Conservation (phyloP, 768 basidiomycete genomes). For the Vararia minispora region DNA sequence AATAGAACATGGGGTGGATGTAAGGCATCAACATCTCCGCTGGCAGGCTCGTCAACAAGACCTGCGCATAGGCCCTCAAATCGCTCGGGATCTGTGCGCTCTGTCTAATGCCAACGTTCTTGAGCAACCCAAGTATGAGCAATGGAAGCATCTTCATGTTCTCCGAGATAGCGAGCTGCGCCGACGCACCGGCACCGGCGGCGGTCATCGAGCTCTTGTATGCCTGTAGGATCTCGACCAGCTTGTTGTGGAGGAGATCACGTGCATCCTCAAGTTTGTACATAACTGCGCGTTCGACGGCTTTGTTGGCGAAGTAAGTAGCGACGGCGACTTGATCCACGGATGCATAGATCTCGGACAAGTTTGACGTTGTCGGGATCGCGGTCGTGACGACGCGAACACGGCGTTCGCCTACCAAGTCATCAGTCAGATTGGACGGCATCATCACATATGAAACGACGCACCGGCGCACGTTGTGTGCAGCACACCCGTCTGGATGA, state of each 20-base stretch:
- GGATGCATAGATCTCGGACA: conserved; percentile 84
- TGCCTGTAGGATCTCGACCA: conserved; percentile 74
- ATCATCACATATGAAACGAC: conserved; percentile 1
- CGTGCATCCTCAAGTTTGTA: conserved; percentile 85
- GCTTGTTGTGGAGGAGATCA: conserved; percentile 71
- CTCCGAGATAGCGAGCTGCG: conserved; percentile 84
- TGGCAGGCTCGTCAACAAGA: conserved; percentile 81
- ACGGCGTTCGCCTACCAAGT: conserved; percentile 46
- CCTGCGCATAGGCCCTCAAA: conserved; percentile 90
- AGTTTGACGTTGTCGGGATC: conserved; percentile 75
- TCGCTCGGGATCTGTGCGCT: conserved; percentile 97
- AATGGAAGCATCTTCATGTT: conserved; percentile 94
- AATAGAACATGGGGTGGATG: conserved; percentile 91
- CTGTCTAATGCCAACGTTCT: conserved; percentile 94
- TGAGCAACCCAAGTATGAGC: conserved; percentile 79
- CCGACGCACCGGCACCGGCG: conserved; percentile 86
- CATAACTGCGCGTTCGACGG: conserved; percentile 78
- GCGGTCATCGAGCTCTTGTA: conserved; percentile 98
- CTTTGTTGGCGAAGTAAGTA: conserved; percentile 83
- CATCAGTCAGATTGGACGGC: not conserved
- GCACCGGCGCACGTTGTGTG: conserved; percentile 40
- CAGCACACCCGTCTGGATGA: conserved; percentile 43
- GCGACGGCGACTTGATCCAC: conserved; percentile 83
- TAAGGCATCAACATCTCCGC: conserved; percentile 88
- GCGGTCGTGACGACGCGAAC: conserved; percentile 87